phyloP scores from a whole-genome alignment of 768 basidiomycete genomes.

The Boletus rubroflammeus region DNA sequence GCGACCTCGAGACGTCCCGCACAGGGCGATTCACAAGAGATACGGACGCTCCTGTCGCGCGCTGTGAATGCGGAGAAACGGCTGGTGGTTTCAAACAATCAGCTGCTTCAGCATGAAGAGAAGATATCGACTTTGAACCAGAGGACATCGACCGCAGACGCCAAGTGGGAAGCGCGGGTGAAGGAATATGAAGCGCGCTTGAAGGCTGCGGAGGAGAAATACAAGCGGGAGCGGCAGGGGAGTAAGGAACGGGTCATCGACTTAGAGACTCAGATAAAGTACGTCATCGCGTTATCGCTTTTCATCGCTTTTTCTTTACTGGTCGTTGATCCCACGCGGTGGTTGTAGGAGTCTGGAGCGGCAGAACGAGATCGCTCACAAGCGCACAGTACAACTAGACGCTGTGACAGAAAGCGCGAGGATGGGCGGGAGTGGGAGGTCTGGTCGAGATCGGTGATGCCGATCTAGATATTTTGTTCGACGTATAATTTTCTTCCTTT shows the following conservation, averaged over 20 bases:
- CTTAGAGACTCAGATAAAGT: slow-evolving; percentile 73
- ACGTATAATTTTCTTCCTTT: not conserved
- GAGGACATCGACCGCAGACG: slow-evolving; percentile 69
- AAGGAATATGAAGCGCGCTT: slow-evolving; percentile 84
- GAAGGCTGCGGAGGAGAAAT: slow-evolving; percentile 82
- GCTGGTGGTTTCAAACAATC: slow-evolving; percentile 81
- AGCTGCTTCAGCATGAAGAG: slow-evolving; percentile 80
- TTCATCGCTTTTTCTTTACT: not conserved
- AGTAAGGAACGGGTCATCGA: slow-evolving; percentile 81
- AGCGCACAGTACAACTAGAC: slow-evolving; percentile 47
- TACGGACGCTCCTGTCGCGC: slow-evolving; percentile 65
- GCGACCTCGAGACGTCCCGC: slow-evolving; percentile 56
- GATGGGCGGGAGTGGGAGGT: slow-evolving; percentile 8
- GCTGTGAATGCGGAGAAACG: slow-evolving; percentile 85
- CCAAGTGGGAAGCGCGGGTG: slow-evolving; percentile 94
- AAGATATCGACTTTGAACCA: slow-evolving; percentile 71
- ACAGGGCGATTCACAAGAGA: slow-evolving; percentile 61
- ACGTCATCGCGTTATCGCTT: slow-evolving; percentile 37
- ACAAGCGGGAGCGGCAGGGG: slow-evolving; percentile 92
- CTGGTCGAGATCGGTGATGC: slow-evolving; percentile 19
- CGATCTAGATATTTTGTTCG: not conserved
- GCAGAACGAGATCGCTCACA: slow-evolving; percentile 76
- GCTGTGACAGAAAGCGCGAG: slow-evolving; percentile 31
- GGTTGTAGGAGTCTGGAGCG: slow-evolving; percentile 61
- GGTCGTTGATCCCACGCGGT: not conserved